Evolutionary conservation across 2,329 filamentous ascomycete genomes (phyloP).

Genomic region (Clarireedia paspali): DNA sequence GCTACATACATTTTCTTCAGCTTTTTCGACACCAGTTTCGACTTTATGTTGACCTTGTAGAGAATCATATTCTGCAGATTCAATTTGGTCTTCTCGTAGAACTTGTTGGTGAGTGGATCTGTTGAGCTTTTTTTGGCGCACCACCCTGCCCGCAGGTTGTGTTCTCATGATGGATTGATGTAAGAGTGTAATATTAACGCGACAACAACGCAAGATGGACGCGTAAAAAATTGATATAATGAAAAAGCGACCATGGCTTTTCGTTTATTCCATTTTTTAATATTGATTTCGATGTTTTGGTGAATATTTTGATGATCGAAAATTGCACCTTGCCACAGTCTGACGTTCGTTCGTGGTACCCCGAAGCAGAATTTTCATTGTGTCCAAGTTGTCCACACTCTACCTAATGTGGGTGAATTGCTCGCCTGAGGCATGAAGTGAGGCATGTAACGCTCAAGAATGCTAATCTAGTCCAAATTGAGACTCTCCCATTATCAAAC

Average conservation of each 20-base stretch:
- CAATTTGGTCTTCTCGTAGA: constrained; percentile 84
- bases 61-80: constrained; percentile 67
- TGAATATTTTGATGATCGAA: constrained; percentile 23
- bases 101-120: constrained; percentile 35
- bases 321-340: constrained; percentile 7
- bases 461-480: neutral
- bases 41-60: constrained; percentile 75
- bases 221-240: constrained; percentile 21
- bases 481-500: constrained; percentile 5
- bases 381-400: constrained; percentile 9
- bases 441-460: neutral
- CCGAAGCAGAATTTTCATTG: constrained; percentile 8
- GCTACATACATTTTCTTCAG: constrained; percentile 86
- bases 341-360: constrained; percentile 9
- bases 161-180: constrained; percentile 16
- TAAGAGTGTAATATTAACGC: constrained; percentile 8
- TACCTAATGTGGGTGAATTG: constrained; percentile 6
- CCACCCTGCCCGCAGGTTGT: constrained; percentile 31
- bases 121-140: constrained; percentile 50
- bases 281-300: constrained; percentile 17
- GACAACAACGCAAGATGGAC: constrained; percentile 15
- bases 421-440: neutral
- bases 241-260: constrained; percentile 21
- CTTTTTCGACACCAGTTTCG: constrained; percentile 93
- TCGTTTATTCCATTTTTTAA: constrained; percentile 16